Conservation (phyloP, 1,139 yeast species). For the Suhomyces coccinellae region DNA sequence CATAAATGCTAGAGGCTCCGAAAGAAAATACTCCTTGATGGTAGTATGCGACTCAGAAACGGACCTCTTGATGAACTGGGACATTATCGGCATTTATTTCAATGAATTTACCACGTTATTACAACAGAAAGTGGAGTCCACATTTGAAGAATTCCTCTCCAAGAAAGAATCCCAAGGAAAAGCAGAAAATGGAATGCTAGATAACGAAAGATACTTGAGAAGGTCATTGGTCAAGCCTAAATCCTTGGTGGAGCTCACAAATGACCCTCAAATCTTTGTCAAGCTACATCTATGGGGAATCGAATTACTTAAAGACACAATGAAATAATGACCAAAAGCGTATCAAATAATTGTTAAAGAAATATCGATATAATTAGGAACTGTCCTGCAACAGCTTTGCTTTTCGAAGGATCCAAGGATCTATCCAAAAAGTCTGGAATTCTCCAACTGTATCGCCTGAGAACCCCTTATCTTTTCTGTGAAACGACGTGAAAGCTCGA, state of each 20-base stretch:
- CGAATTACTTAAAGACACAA: conserved; percentile 39
- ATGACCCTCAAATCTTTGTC: conserved; percentile 59
- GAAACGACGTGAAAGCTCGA: conserved; percentile 15
- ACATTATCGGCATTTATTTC: conserved; percentile 51
- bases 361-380: no score
- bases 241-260: conserved; percentile 58
- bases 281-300: conserved; percentile 69
- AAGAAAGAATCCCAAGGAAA: conserved; percentile 6
- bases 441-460: not conserved
- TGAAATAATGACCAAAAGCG: no score
- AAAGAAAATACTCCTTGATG: conserved; percentile 67
- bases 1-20: conserved; percentile 74
- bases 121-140: conserved; percentile 39
- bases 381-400: not conserved
- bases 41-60: conserved; percentile 61
- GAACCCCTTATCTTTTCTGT: conserved; percentile 9
- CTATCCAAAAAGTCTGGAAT: conserved; percentile 9
- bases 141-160: conserved; percentile 7
- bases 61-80: conserved; percentile 58
- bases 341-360: no score
- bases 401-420: conserved; percentile 15
- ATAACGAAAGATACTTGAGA: conserved; percentile 56
- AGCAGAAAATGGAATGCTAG: conserved; percentile 26
- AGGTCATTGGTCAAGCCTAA: conserved; percentile 55
- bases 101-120: conserved; percentile 52